Conservation (phyloP, 169 alveolate genomes). For the Cryptosporidium sp. region DNA sequence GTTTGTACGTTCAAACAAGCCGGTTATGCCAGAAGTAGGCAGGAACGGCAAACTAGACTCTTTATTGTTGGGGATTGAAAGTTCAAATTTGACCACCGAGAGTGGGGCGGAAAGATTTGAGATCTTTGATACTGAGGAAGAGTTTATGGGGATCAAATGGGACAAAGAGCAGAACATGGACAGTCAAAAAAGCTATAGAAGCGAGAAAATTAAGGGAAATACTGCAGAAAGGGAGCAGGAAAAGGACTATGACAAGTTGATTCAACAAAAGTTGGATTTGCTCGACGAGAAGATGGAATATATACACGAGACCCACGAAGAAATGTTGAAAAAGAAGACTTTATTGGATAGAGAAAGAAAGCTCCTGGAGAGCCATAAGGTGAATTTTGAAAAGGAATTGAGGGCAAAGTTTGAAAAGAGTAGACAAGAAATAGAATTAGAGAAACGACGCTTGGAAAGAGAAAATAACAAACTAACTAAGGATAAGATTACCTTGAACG, state of each 20-base stretch:
- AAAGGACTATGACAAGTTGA: slow-evolving; percentile 24
- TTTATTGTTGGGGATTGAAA: slow-evolving; percentile 9
- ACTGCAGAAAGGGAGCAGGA: neutral
- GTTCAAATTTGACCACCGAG: neutral
- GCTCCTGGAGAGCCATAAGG: slow-evolving; percentile 15
- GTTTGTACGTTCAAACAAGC: neutral
- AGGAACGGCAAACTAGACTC: neutral
- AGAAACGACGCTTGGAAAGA: slow-evolving; percentile 17
- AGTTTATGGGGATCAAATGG: neutral
- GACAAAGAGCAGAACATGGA: neutral
- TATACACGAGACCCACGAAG: slow-evolving; percentile 60
- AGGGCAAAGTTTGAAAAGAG: slow-evolving; percentile 38
- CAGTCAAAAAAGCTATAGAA: neutral
- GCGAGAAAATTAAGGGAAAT: neutral
- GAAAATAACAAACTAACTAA: slow-evolving; percentile 36
- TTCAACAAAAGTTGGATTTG: slow-evolving; percentile 50
- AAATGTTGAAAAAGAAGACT: slow-evolving; percentile 36
- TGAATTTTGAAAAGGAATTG: slow-evolving; percentile 37
- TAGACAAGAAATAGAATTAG: slow-evolving; percentile 24
- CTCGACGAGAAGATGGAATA: slow-evolving; percentile 59
- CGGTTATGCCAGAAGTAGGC: neutral
- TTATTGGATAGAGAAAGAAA: slow-evolving; percentile 23
- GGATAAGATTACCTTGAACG: slow-evolving; percentile 30
- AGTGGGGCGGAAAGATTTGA: neutral
- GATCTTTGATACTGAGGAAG: neutral